Evolutionary conservation across 2,329 filamentous ascomycete species (phyloP), one percentile per base, ranked within the genome.

Genomic region (Chalara sp.): DNA sequence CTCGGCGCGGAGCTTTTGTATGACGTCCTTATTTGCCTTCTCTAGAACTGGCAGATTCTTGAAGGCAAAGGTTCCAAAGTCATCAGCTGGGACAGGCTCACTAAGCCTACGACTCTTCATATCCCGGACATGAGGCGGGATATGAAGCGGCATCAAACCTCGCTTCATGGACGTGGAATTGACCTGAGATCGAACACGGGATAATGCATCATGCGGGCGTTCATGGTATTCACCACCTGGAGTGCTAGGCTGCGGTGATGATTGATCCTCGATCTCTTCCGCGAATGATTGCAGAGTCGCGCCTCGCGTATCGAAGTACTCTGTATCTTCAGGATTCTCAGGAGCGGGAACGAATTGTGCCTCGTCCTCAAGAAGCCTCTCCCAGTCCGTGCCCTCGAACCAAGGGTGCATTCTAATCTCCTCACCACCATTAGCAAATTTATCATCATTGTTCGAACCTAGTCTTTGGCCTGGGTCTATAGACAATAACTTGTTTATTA

Each of bases 1-100:
- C 68, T 97, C 91, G 28, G 91, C 89, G 8, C 91, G 84, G 51
- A 99, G 75, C 67, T 97, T 97, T 62, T 97, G 91, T 32, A 99
- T 96, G 32, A 97, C 90, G 62, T 99, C 93, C 66, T 99, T 99
- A 70, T 99, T 99, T 49, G 93, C 93, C 68, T 96, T 97, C 63
- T 97, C 93, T 13, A 99, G 76, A 21, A 97, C 92, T 0, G 92
- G 91, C 46, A 99, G 72, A 61, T 99, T 99, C 72, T 99, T 99
- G 76, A 96, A 99, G 39, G 89, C 83, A 68, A 99, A 99, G 56
- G 83, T 90, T 32, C 93, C 93, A 73, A 99, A 99, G 65, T 99
- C 95, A 67, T 99, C 93, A 1, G 85, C 79, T 32, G 83, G 80
- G 12, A 92, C 83, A 1, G 93, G 93, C 68, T 99, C 93, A 67